Percentiles rank a stretch among this genome's conserved stretches.
These are phyloP conservation scores for Pharnaceum exiguum DNA, from an alignment of 148 eudicot genomes.

Conservation along the genomic window DNA sequence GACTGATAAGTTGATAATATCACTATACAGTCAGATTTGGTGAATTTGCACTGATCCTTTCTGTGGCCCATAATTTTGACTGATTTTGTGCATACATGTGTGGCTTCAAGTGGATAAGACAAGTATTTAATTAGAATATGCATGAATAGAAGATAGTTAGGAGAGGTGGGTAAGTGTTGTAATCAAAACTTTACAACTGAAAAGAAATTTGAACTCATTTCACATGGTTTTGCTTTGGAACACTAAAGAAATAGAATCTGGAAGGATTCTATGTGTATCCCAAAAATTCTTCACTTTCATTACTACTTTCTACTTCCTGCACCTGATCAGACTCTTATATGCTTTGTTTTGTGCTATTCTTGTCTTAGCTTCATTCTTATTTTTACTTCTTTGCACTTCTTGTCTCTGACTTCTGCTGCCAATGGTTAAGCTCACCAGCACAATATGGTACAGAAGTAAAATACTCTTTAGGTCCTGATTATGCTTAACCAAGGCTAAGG, in stretches of 20 bases:
- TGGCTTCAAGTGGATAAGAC: constrained; percentile 16
- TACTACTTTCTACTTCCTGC: not conserved
- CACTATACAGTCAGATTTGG: no score
- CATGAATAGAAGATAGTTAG: not conserved
- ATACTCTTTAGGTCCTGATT: not conserved
- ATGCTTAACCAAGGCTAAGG: no score
- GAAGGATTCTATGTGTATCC: not conserved
- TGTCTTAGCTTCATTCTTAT: not conserved
- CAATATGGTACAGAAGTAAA: not conserved
- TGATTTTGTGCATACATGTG: constrained; percentile 14
- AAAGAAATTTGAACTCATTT: not conserved
- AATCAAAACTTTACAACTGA: constrained; percentile 19
- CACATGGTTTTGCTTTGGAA: constrained; percentile 30
- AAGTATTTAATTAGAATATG: constrained; percentile 1
- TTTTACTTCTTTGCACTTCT: not conserved
- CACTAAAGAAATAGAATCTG: constrained; percentile 5
- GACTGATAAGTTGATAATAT: no score
- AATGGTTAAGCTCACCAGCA: not conserved
- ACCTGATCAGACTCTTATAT: no score
- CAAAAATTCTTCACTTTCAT: no score
- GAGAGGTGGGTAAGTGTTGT: constrained; percentile 19
- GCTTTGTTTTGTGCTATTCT: no score
- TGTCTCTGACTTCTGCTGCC: not conserved
- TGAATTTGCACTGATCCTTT: constrained; percentile 5
- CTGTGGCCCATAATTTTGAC: constrained; percentile 29